These are phyloP conservation scores for Pythium brassicae DNA, from an alignment of 352 stramenopile genomes.

Conservation along the genomic window DNA sequence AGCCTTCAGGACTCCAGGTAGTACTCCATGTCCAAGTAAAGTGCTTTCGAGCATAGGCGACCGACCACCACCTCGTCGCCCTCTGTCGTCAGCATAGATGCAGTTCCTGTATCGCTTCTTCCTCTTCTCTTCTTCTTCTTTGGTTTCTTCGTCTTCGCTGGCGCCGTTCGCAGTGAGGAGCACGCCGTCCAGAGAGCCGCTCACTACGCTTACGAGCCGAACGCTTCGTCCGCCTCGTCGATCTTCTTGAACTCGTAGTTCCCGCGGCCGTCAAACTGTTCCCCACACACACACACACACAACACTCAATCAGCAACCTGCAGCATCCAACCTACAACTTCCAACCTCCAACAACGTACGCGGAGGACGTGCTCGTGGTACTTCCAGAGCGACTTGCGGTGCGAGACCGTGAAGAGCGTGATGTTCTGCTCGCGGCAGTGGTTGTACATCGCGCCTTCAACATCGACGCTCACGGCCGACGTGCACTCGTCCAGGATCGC, in stretches of 20 bases:
- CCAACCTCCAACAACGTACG: conserved; percentile 27
- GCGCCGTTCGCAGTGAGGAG: too few species aligned
- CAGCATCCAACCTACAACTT: conserved; percentile 1
- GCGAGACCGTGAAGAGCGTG: conserved; percentile 89
- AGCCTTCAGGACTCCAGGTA: too few species aligned
- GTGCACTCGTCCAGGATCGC: conserved; percentile 89
- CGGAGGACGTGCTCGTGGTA: conserved; percentile 86
- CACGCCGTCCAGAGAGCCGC: too few species aligned
- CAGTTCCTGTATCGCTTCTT: too few species aligned
- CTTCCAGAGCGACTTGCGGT: conserved; percentile 87
- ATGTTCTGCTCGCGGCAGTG: conserved; percentile 85
- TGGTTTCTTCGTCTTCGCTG: too few species aligned
- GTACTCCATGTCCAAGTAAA: too few species aligned
- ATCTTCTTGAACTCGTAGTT: conserved; percentile 88
- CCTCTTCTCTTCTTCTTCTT: conserved; percentile 2
- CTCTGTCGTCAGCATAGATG: too few species aligned
- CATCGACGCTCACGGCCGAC: conserved; percentile 79
- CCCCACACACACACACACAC: conserved; percentile 1
- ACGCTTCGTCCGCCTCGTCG: conserved; percentile 66
- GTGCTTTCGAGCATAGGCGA: too few species aligned
- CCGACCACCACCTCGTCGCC: too few species aligned
- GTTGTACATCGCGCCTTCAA: conserved; percentile 87
- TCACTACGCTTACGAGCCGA: conserved; percentile 48
- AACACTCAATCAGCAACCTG: background rate
- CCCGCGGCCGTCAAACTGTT: conserved; percentile 78